Conservation (phyloP, 768 basidiomycete species). For the Pholiota molesta region DNA sequence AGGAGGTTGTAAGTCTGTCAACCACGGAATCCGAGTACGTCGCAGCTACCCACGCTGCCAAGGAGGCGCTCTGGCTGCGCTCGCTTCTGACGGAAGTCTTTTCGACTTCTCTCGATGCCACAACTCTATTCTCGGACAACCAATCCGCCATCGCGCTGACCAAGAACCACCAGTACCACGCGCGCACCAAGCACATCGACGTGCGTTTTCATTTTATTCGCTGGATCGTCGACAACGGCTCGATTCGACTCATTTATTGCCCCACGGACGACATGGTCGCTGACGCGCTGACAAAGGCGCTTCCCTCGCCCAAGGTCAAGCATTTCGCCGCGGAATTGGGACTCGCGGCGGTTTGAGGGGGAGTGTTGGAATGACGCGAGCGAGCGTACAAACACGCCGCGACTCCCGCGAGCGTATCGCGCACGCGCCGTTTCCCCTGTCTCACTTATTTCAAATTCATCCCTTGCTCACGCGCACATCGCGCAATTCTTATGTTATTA, state of each 20-base stretch:
- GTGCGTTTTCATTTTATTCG: conserved; percentile 21
- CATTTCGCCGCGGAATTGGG: conserved; percentile 14
- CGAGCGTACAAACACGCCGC: too few species aligned
- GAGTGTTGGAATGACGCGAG: background rate
- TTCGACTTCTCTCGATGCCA: too few species aligned
- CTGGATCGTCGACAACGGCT: conserved; percentile 10
- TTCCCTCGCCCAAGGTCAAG: conserved; percentile 15
- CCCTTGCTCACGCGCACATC: too few species aligned
- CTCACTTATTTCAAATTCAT: too few species aligned
- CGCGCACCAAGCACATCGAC: conserved; percentile 21
- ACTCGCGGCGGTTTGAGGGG: conserved; percentile 4
- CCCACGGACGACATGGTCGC: conserved; percentile 13
- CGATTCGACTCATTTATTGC: conserved; percentile 18
- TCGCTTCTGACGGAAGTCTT: too few species aligned
- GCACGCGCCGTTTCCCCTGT: too few species aligned
- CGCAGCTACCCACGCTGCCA: conserved; percentile 14
- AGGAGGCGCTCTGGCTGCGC: conserved; percentile 4
- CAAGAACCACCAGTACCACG: conserved; percentile 14
- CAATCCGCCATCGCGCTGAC: conserved; percentile 18
- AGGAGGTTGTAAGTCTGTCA: conserved; percentile 28
- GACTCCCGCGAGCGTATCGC: too few species aligned
- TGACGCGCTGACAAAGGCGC: conserved; percentile 16
- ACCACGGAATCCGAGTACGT: conserved; percentile 21
- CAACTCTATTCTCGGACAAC: conserved; percentile 4
- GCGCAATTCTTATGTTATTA: too few species aligned